phyloP scores from a whole-genome alignment of 164 flowering plant species.

The Vitis rotundifolia region DNA sequence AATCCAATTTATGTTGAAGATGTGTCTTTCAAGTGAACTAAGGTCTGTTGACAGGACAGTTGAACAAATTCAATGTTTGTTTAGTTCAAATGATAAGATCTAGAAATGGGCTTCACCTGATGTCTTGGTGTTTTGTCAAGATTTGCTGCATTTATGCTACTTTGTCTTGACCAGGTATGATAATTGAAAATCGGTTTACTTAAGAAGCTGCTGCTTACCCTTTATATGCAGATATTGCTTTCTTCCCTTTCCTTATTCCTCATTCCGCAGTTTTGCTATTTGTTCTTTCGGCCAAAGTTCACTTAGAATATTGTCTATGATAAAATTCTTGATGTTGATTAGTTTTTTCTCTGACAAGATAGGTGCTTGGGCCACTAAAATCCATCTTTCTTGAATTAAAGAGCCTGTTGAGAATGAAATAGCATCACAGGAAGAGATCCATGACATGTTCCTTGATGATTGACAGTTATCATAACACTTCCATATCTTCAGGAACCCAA shows the following conservation, averaged over 20 bases:
- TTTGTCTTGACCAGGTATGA: neutral
- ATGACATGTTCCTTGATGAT: neutral
- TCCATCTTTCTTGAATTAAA: neutral
- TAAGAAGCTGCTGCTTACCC: neutral
- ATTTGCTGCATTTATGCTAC: neutral
- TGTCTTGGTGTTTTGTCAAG: neutral
- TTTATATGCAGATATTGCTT: neutral
- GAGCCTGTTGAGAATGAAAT: neutral
- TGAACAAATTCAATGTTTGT: neutral
- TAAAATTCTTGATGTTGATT: too few species aligned
- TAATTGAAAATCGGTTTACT: neutral
- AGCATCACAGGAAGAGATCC: neutral
- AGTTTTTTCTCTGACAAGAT: too few species aligned
- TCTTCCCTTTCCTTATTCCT: neutral
- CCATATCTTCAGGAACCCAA: too few species aligned
- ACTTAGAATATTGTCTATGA: too few species aligned
- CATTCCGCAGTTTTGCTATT: neutral
- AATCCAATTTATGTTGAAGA: neutral
- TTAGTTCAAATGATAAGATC: neutral
- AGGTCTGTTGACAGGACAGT: neutral
- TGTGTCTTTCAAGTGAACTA: neutral
- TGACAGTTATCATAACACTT: too few species aligned
- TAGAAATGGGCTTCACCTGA: neutral
- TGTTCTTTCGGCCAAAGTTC: neutral
- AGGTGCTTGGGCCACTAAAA: too few species aligned